These are phyloP conservation scores for Atkinsonella texensis DNA, from an alignment of 2,329 filamentous ascomycete species.

Conservation along the genomic window DNA sequence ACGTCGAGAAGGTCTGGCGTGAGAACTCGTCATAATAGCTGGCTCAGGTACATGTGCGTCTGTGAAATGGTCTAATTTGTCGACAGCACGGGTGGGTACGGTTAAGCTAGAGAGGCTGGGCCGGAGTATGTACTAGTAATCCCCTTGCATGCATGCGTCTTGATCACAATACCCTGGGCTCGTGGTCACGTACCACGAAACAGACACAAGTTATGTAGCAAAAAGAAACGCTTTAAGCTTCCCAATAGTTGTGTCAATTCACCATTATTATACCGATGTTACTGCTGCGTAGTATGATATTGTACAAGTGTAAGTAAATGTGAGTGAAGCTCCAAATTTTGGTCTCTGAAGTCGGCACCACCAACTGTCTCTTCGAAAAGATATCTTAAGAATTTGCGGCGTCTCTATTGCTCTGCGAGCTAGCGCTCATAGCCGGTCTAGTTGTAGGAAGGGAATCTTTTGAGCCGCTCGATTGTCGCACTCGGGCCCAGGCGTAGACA, in stretches of 20 bases:
- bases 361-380: not conserved
- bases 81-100: not conserved
- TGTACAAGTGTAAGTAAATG: no score
- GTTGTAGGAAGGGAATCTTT: constrained; percentile 59
- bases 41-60: not conserved
- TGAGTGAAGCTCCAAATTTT: no score
- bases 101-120: not conserved
- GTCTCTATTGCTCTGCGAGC: constrained; percentile 82
- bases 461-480: constrained; percentile 59
- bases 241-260: no score
- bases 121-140: no score
- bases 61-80: not conserved
- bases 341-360: no score
- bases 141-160: no score
- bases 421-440: constrained; percentile 65
- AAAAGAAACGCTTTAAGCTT: no score
- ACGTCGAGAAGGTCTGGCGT: not conserved
- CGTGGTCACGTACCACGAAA: no score
- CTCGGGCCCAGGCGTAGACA: constrained; percentile 53
- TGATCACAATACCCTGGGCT: no score
- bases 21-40: not conserved
- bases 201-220: no score
- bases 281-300: no score
- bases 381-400: constrained; percentile 46
- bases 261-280: no score